Percentiles rank a stretch among this genome's conserved stretches.
phyloP scores from a whole-genome alignment of 345 rosid species.

The Mangifera indica region DNA sequence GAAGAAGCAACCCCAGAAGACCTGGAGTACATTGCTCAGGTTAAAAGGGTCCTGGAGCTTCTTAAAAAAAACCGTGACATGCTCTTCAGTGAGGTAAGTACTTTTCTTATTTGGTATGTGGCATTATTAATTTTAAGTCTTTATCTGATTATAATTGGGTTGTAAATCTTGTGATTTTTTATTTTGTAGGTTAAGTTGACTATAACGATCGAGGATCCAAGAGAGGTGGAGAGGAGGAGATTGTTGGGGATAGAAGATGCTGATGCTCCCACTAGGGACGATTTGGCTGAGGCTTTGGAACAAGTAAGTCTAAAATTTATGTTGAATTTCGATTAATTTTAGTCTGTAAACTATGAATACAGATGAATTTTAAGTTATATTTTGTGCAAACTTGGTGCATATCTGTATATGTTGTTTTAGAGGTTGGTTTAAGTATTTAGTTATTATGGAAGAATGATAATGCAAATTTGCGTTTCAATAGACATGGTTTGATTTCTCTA shows the following conservation, averaged over 20 bases:
- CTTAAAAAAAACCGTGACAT: constrained; percentile 86
- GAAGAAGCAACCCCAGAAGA: constrained; percentile 36
- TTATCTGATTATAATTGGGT: background rate
- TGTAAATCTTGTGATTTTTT: background rate
- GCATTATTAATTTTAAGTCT: background rate
- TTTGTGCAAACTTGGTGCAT: background rate
- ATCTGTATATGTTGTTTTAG: background rate
- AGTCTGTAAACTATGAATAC: background rate
- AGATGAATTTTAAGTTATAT: background rate
- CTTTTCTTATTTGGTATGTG: background rate
- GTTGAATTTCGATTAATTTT: background rate
- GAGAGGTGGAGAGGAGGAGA: constrained; percentile 82
- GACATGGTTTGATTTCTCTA: background rate
- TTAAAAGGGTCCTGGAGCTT: constrained; percentile 68
- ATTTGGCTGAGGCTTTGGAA: constrained; percentile 75
- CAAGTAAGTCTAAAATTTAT: constrained; percentile 37
- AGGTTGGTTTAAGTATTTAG: background rate
- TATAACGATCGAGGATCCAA: constrained; percentile 83
- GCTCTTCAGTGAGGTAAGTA: constrained; percentile 71
- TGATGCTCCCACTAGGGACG: constrained; percentile 81
- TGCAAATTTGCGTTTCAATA: background rate
- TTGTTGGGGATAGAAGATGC: constrained; percentile 80
- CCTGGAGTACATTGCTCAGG: constrained; percentile 36
- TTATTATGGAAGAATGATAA: background rate
- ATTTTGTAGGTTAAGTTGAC: constrained; percentile 70